These are phyloP conservation scores for Vararia minispora DNA, from an alignment of 768 basidiomycete genomes.

Conservation along the genomic window DNA sequence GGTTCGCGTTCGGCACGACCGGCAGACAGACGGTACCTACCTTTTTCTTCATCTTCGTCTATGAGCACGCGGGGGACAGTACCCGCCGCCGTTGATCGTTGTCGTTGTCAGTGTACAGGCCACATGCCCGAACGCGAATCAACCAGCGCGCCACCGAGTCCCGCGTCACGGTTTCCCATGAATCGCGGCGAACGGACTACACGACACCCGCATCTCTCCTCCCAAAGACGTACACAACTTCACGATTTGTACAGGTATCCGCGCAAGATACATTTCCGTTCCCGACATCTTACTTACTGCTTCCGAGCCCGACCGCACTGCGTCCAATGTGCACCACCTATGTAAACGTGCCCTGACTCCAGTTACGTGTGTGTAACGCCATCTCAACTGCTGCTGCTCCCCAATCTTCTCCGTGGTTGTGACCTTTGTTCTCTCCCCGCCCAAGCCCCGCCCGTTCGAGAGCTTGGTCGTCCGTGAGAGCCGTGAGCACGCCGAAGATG, in stretches of 20 bases:
- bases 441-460: constrained; percentile 89
- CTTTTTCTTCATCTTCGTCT: constrained; percentile 25
- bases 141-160: too few species aligned
- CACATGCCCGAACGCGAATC: too few species aligned
- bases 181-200: too few species aligned
- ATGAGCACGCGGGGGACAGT: too few species aligned
- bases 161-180: too few species aligned
- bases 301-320: too few species aligned
- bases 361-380: constrained; percentile 53
- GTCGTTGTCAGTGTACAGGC: too few species aligned
- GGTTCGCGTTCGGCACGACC: neutral
- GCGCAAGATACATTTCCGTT: neutral
- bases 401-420: constrained; percentile 99
- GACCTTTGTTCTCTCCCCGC: constrained; percentile 56
- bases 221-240: neutral
- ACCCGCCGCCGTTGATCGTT: too few species aligned
- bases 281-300: too few species aligned
- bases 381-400: constrained; percentile 94
- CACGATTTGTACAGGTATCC: neutral
- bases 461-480: constrained; percentile 88
- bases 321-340: too few species aligned
- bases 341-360: constrained; percentile 70
- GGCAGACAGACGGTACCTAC: constrained; percentile 7
- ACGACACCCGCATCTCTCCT: too few species aligned
- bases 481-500: constrained; percentile 94